These are phyloP conservation scores for Melocanna baccifera DNA, from an alignment of 176 grass and related monocot species.

Conservation along the genomic window DNA sequence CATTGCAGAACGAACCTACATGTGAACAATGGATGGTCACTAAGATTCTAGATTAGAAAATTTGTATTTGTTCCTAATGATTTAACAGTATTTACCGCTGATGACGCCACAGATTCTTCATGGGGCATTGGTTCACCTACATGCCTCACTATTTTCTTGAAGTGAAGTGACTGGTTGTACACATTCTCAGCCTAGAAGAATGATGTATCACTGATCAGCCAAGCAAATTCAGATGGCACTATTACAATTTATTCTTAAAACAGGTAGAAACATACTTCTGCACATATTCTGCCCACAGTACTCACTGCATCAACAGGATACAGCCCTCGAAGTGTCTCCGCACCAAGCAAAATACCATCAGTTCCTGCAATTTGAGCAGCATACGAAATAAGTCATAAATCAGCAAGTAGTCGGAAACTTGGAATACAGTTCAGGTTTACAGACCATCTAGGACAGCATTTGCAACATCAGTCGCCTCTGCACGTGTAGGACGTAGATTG, in stretches of 20 bases:
- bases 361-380: conserved; percentile 54
- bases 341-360: conserved; percentile 95
- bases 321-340: conserved; percentile 84
- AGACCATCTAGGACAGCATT: conserved; percentile 95
- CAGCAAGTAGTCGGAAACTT: neutral
- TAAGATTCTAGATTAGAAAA: neutral
- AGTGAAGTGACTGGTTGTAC: conserved; percentile 80
- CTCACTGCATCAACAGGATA: conserved; percentile 90
- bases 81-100: conserved; percentile 52
- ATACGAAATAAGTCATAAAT: conserved; percentile 2
- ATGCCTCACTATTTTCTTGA: conserved; percentile 81
- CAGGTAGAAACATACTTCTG: conserved; percentile 65
- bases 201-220: conserved; percentile 18
- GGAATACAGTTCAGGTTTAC: conserved; percentile 16
- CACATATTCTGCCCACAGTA: conserved; percentile 90
- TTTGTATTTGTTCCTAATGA: neutral
- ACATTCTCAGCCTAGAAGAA: conserved; percentile 75
- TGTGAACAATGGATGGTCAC: neutral
- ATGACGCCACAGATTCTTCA: conserved; percentile 91
- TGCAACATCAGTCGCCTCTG: conserved; percentile 97
- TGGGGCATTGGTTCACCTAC: conserved; percentile 80
- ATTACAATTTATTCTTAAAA: conserved; percentile 8
- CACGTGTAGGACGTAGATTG: conserved; percentile 93
- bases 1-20: conserved; percentile 86
- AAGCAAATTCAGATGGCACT: conserved; percentile 7